Evolutionary conservation across 2,329 filamentous ascomycete genomes (phyloP), one percentile per base, ranked within the genome.

Genomic region (Thelonectria discophora): DNA sequence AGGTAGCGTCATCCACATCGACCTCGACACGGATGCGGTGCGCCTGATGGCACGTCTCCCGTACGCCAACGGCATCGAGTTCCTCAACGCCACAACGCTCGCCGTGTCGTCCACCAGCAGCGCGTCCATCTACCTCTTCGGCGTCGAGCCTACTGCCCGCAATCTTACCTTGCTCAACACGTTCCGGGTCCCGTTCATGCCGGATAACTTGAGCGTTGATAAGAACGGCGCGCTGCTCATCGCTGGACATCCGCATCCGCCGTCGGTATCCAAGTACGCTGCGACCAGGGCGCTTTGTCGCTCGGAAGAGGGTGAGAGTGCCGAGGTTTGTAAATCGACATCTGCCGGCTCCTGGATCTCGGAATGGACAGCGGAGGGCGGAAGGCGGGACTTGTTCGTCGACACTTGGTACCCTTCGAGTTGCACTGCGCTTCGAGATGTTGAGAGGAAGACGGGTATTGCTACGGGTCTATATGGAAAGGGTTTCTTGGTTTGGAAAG

Each of bases 41-140:
- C 45, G 45, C 9, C 53, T 78, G 1, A 72, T 79, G 0, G 75
- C 74, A 2, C 73, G 73, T 12, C 46, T 77, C 1, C 63, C 79
- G 10, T 82, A 79, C 45, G 73, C 80, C 9, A 82, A 82, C 50
- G 80, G 80, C 13, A 73, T 81, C 15, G 75, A 75, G 30, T 61
- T 80, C 1, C 46, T 81, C 4, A 80, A 80, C 60, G 65, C 62
- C 2, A 78, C 76, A 0, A 79, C 75, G 0, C 58, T 79, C 2
- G 80, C 73, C 0, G 74, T 81, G 11, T 74, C 79, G 1, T 74
- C 79, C 0, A 76, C 78, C 8, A 66, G 65, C 17, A 49, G 60
- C 6, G 62, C 57, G 1, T 47, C 60, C 5, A 47, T 72, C 15
- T 58, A 63, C 2, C 5, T 71, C 2, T 67, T 63, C n/a, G 46